These are phyloP conservation scores for Avena eriantha DNA, from an alignment of 176 grass and related monocot genomes.

Conservation along the genomic window DNA sequence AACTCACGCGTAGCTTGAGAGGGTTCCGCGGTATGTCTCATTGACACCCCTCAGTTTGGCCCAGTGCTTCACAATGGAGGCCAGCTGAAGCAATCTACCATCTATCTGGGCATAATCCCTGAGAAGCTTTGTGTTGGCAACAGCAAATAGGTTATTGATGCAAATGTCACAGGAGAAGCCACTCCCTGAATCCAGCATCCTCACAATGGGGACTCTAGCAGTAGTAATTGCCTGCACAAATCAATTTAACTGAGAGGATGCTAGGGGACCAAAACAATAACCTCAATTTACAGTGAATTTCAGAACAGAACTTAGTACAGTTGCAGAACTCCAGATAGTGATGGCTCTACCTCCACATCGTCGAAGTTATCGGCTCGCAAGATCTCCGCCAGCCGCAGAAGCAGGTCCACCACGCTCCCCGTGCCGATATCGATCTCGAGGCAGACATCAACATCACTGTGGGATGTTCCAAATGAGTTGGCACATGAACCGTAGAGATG, in stretches of 20 bases:
- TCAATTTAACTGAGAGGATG: not conserved
- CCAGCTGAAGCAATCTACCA: conserved; percentile 59
- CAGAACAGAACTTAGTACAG: not conserved
- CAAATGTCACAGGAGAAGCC: conserved; percentile 68
- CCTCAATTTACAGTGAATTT: not conserved
- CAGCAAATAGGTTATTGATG: conserved; percentile 67
- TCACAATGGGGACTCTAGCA: conserved; percentile 69
- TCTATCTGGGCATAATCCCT: conserved; percentile 72
- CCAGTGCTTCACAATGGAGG: conserved; percentile 80
- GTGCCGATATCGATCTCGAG: conserved; percentile 44
- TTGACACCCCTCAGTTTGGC: conserved; percentile 61
- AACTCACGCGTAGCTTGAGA: conserved; percentile 73
- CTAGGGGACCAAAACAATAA: not conserved
- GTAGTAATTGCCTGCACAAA: conserved; percentile 53
- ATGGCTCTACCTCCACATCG: conserved; percentile 57
- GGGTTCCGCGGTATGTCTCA: conserved; percentile 63
- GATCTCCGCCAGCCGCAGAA: conserved; percentile 53
- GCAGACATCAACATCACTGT: conserved; percentile 66
- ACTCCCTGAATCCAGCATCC: conserved; percentile 51
- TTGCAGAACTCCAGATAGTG: not conserved
- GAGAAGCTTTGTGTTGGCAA: conserved; percentile 74
- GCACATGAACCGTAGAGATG: conserved; percentile 74
- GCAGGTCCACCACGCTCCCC: not conserved
- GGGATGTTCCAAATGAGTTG: conserved; percentile 59
- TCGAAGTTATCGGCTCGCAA: conserved; percentile 39